Conservation (phyloP, 2,329 filamentous ascomycete genomes). For the Epichloe sylvatica region DNA sequence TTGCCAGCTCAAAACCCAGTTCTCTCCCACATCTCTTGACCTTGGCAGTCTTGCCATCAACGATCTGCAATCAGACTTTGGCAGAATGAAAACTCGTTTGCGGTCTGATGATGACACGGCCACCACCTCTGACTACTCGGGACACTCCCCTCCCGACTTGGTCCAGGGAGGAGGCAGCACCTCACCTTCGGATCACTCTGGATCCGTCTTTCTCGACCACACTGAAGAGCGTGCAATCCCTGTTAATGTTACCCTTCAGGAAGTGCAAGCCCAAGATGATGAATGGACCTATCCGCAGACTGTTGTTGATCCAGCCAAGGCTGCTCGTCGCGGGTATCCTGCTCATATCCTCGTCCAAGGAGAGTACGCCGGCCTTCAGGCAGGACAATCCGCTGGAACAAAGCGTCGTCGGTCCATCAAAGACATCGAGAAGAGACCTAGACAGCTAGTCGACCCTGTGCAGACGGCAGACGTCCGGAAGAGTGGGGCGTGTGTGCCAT, state of each 20-base stretch:
- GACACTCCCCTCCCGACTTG: conserved; percentile 25
- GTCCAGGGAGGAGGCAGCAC: conserved; percentile 24
- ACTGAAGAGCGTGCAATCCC: conserved; percentile 17
- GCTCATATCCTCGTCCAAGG: conserved; percentile 19
- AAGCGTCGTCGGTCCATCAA: conserved; percentile 24
- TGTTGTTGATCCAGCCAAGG: conserved; percentile 16
- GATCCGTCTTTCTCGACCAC: conserved; percentile 19
- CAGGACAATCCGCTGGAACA: conserved; percentile 15
- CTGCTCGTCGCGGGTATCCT: conserved; percentile 17
- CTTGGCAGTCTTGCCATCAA: conserved; percentile 18
- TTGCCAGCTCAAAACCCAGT: conserved; percentile 21
- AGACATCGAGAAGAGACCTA: conserved; percentile 21
- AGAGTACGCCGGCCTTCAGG: conserved; percentile 12
- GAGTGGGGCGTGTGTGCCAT: conserved; percentile 33
- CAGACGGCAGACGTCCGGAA: conserved; percentile 36
- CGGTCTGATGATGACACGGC: conserved; percentile 19
- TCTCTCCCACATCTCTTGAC: conserved; percentile 19
- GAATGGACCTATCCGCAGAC: conserved; percentile 28
- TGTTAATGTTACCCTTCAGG: conserved; percentile 19
- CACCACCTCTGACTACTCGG: conserved; percentile 23
- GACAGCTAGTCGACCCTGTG: conserved; percentile 25
- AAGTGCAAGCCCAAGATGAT: conserved; percentile 24
- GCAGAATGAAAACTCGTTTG: conserved; percentile 22
- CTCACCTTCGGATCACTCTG: conserved; percentile 27
- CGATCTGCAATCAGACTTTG: conserved; percentile 16